phyloP scores from a whole-genome alignment of 495 filamentous ascomycete species.

The Bathelium albidoporum region DNA sequence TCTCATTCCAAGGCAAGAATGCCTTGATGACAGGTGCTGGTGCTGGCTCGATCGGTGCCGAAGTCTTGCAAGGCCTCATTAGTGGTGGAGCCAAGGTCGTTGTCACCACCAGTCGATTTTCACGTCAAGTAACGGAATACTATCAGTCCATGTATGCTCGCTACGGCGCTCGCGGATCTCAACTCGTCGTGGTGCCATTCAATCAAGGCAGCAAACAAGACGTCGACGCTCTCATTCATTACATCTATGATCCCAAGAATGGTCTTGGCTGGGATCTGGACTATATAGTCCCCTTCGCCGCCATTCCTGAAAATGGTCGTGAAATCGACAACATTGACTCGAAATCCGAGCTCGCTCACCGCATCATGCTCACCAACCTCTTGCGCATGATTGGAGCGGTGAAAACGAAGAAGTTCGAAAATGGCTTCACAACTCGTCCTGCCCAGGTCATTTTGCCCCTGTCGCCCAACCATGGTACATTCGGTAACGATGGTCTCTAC shows the following conservation, averaged over 20 bases:
- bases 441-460: constrained; percentile 93
- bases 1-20: constrained; percentile 90
- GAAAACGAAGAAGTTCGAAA: constrained; percentile 76
- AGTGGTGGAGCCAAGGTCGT: constrained; percentile 92
- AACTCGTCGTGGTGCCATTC: constrained; percentile 95
- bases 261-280: constrained; percentile 98
- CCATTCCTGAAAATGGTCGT: constrained; percentile 93
- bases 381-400: constrained; percentile 81
- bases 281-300: constrained; percentile 91
- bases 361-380: constrained; percentile 98
- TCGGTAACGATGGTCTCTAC: constrained; percentile 95
- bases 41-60: constrained; percentile 96
- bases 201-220: constrained; percentile 98
- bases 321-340: constrained; percentile 97
- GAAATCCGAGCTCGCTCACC: constrained; percentile 94
- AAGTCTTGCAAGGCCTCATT: constrained; percentile 91
- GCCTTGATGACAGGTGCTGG: constrained; percentile 97
- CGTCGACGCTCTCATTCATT: constrained; percentile 81
- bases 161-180: constrained; percentile 84
- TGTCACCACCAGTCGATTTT: constrained; percentile 93
- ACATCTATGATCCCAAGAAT: constrained; percentile 94
- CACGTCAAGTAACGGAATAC: constrained; percentile 95
- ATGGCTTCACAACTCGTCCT: constrained; percentile 86
- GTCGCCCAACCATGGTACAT: constrained; percentile 96
- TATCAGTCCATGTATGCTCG: constrained; percentile 98